These are phyloP conservation scores for Grammothele lineata DNA, from an alignment of 768 basidiomycete genomes.

Conservation along the genomic window DNA sequence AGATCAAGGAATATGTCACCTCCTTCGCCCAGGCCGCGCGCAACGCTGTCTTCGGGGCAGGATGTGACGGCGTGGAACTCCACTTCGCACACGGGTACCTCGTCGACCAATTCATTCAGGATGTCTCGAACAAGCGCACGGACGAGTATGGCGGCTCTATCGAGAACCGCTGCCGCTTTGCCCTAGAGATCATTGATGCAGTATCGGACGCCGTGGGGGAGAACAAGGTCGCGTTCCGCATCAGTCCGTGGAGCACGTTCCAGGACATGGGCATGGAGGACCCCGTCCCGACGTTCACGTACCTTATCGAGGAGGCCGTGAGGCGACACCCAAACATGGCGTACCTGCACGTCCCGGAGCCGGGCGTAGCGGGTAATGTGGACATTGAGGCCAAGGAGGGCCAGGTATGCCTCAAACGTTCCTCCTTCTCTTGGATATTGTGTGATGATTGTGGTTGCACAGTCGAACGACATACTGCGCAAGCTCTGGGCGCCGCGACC, in stretches of 20 bases:
- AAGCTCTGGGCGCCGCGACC: slow-evolving; percentile 14
- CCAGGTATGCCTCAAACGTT: slow-evolving; percentile 5
- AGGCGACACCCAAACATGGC: slow-evolving; percentile 34
- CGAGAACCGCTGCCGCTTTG: slow-evolving; percentile 40
- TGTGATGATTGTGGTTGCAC: neutral
- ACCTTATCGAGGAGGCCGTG: slow-evolving; percentile 38
- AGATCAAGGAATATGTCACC: slow-evolving; percentile 33
- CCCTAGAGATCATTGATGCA: slow-evolving; percentile 33
- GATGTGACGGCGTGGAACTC: slow-evolving; percentile 42
- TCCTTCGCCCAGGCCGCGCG: slow-evolving; percentile 19
- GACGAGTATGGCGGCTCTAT: slow-evolving; percentile 45
- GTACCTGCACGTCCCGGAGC: slow-evolving; percentile 33
- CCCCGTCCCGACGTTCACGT: slow-evolving; percentile 47
- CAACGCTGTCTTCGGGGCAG: slow-evolving; percentile 30
- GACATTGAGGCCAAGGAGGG: slow-evolving; percentile 5
- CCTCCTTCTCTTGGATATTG: neutral
- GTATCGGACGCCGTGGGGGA: slow-evolving; percentile 34
- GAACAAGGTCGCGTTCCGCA: slow-evolving; percentile 33
- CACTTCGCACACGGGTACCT: slow-evolving; percentile 25
- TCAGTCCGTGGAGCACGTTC: slow-evolving; percentile 30
- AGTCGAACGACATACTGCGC: slow-evolving; percentile 15
- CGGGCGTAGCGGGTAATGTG: slow-evolving; percentile 7
- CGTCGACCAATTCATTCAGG: slow-evolving; percentile 35
- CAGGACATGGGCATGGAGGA: slow-evolving; percentile 45
- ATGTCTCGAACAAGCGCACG: slow-evolving; percentile 32